Base-by-base conservation (phyloP, 169 alveolate species). In the Neospora caninum region DNA sequence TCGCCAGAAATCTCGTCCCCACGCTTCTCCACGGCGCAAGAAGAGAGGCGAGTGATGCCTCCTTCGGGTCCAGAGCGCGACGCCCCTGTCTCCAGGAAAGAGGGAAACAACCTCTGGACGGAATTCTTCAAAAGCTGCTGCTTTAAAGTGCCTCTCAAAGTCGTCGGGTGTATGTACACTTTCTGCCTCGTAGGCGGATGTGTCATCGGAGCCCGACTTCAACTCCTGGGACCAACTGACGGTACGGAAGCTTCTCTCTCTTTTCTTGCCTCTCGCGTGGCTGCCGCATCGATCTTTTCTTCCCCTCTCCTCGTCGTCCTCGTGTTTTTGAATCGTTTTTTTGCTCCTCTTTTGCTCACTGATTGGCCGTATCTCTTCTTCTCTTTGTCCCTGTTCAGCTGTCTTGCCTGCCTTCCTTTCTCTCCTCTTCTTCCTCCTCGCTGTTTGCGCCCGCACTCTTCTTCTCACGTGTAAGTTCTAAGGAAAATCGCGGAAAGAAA, bases 111-210 rank as follows among this genome's bases (percentile, higher is more conserved):
- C 1, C 42, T 73, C 25, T 73, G 84, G 84, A 18, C 42, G 9
- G 84, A 1, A 20, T 73, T 73, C 42, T 73, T 73, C 84, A 73
- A 73, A 20, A 4, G 27, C 16, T 73, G 84, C 42, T 73, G 84
- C 42, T 20, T 73, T 13, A 34, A 36, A 43, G 49, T n/a, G 25
- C 84, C 84, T 2, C 84, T 73, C 39, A 31, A 73, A n/a, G 84
- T 73, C 45, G 84, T 73, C 39, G 84, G 84, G 43, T 31, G 43
- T 73, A 31, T 73, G 84, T 73, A 73, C 84, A 73, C 84, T 20
- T 18, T 2, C 25, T 73, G 84, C 84, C 27, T 36, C 16, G 39
- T 31, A 1, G 49, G 7, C n/a, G 84, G 49, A 31, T 73, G 84
- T 43, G 42, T 36, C 84, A n/a, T 73, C 84, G 84, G 49, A 6